Base-by-base conservation (phyloP, 306 rosid species). In the Mimosa pudica region DNA sequence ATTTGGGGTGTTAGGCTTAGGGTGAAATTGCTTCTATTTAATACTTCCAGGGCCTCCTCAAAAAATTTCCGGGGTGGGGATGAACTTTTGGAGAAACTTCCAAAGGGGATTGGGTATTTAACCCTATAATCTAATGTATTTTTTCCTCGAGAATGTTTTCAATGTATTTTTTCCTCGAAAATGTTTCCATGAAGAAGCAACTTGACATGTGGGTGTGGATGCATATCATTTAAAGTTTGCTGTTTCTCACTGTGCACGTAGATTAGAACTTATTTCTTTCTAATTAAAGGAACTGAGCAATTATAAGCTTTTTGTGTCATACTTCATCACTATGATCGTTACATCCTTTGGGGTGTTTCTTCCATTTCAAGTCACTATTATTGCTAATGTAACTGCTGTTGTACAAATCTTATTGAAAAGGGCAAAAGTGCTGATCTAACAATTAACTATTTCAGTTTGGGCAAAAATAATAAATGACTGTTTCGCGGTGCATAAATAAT, bases 351-450 rank as follows among this genome's bases (percentile, higher is more conserved):
- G 17, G 51, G 49, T 44, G n/a, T 45, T 69, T 9, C 16, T 44
- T 42, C 35, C 73, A 42, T 69, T 45, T 8, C 8, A 69, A 69
- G 54, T 36, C 36, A 17, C 55, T 69, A 45, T 71, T 20, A 18
- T 10, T 18, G 68, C 12, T 6, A 36, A 64, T 51, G 9, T 71
- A 73, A 24, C 64, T 80, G 36, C 72, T 63, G 10, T 51, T 71
- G 33, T 33, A 51, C 33, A 42, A 64, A 71, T 64, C 71, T 79
- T 36, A 44, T 30, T 41, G 70, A 35, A 57, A 18, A 65, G n/a
- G n/a, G n/a, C n/a, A n/a, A n/a, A n/a, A n/a, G n/a, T n/a, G n/a
- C n/a, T n/a, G n/a, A n/a, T n/a, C n/a, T n/a, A n/a, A n/a, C n/a
- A n/a, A n/a, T n/a, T n/a, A n/a, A n/a, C n/a, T n/a, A n/a, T n/a